These are phyloP conservation scores for Acmispon strigosus DNA, from an alignment of 306 rosid species.

Conservation along the genomic window DNA sequence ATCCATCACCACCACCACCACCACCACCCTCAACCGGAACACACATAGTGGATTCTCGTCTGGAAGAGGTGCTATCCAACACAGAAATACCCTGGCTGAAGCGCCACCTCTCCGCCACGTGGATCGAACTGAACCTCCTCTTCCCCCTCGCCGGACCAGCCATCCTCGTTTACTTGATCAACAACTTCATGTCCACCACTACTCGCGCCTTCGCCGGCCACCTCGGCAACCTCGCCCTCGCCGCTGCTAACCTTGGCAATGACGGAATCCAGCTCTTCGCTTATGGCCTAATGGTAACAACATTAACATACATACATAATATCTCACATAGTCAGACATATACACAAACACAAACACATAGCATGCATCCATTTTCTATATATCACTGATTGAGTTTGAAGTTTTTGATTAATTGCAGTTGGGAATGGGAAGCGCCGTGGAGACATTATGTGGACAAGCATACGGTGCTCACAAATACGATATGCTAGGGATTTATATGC, in stretches of 20 bases:
- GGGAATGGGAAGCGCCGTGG: constrained; percentile 91
- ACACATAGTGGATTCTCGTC: constrained; percentile 13
- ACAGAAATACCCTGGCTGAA: constrained; percentile 17
- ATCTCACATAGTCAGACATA: too few species aligned
- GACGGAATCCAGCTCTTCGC: constrained; percentile 68
- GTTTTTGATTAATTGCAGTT: constrained; percentile 26
- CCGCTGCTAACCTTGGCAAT: constrained; percentile 78
- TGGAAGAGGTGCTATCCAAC: constrained; percentile 46
- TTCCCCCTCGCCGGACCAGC: constrained; percentile 62
- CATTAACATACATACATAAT: too few species aligned
- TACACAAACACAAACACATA: too few species aligned
- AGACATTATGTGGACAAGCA: constrained; percentile 76
- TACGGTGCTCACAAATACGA: constrained; percentile 55
- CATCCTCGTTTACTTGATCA: constrained; percentile 53
- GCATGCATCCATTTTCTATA: not conserved
- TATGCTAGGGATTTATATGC: constrained; percentile 66
- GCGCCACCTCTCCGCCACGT: constrained; percentile 38
- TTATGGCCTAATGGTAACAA: constrained; percentile 62
- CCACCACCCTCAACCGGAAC: not conserved
- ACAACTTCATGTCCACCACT: constrained; percentile 54
- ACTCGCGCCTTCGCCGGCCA: constrained; percentile 68
- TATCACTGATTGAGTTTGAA: too few species aligned
- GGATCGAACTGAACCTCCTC: constrained; percentile 60
- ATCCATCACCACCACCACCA: not conserved
- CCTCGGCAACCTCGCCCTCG: constrained; percentile 71